Percentiles rank a stretch among this genome's conserved stretches.
These are phyloP conservation scores for Ilyonectria destructans DNA, from an alignment of 2,329 filamentous ascomycete species.

Conservation along the genomic window DNA sequence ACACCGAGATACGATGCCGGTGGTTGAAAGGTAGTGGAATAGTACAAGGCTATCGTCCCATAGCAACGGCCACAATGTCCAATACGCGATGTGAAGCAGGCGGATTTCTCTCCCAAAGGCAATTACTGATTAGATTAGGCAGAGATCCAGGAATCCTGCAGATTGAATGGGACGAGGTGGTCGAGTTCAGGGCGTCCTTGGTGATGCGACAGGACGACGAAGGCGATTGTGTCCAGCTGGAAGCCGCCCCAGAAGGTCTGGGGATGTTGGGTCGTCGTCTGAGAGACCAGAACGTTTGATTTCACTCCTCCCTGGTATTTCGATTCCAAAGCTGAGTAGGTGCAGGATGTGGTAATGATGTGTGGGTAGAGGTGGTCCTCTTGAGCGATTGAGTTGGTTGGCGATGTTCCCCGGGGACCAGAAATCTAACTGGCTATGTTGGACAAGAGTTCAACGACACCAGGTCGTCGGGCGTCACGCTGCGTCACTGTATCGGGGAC, in stretches of 20 bases:
- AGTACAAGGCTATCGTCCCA: constrained; percentile 39
- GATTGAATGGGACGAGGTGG: constrained; percentile 26
- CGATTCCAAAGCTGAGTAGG: constrained; percentile 33
- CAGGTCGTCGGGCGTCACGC: constrained; percentile 36
- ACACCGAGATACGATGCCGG: constrained; percentile 30
- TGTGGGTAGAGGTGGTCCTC: constrained; percentile 43
- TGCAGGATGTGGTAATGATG: constrained; percentile 35
- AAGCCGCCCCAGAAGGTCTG: constrained; percentile 36
- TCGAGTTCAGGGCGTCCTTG: constrained; percentile 31
- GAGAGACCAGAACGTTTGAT: constrained; percentile 37
- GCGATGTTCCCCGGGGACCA: constrained; percentile 40
- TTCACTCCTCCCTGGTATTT: constrained; percentile 39
- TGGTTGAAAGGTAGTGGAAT: constrained; percentile 33
- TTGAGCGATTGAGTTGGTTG: constrained; percentile 43
- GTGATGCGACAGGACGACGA: constrained; percentile 35
- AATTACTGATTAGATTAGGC: constrained; percentile 46
- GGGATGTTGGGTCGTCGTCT: constrained; percentile 34
- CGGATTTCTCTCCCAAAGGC: constrained; percentile 38
- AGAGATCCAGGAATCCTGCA: constrained; percentile 24
- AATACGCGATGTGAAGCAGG: constrained; percentile 29
- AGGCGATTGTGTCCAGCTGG: constrained; percentile 42
- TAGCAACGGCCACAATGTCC: constrained; percentile 27
- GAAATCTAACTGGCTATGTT: constrained; percentile 32
- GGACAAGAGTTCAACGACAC: constrained; percentile 36
- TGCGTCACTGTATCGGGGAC: constrained; percentile 31